Evolutionary conservation across 441 rosid species (phyloP).

Genomic region (Arabidopsis lyrata): DNA sequence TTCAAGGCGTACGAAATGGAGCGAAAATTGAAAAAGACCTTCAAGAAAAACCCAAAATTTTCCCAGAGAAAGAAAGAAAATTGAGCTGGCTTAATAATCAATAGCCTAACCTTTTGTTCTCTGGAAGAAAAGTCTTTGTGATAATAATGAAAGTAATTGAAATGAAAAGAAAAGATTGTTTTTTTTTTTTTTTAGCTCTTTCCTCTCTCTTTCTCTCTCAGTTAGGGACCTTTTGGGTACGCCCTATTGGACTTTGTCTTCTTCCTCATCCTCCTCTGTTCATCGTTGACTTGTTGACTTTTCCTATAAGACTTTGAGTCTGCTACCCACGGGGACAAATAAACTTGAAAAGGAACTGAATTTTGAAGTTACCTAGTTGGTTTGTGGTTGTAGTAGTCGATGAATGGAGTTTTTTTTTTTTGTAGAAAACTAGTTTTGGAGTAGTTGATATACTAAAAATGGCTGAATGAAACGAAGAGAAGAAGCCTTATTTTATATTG

Average conservation of each 20-base stretch:
- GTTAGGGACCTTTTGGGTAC: slow-evolving; percentile 8
- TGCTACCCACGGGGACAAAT: neutral
- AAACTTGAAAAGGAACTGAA: neutral
- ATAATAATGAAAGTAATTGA: neutral
- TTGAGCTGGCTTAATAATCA: slow-evolving; percentile 10
- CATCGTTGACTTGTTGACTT: slow-evolving; percentile 45
- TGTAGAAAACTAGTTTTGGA: neutral
- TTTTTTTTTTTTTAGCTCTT: neutral
- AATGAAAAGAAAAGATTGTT: slow-evolving; percentile 27
- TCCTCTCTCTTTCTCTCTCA: slow-evolving; percentile 39
- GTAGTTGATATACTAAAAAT: no score
- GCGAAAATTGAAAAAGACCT: slow-evolving; percentile 5
- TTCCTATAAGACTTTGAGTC: neutral
- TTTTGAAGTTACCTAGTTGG: neutral
- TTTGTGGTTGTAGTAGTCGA: neutral
- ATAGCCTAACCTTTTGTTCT: slow-evolving; percentile 25
- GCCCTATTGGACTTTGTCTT: slow-evolving; percentile 40
- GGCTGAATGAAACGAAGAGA: neutral
- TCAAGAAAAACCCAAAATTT: neutral
- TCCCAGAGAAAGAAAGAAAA: slow-evolving; percentile 4
- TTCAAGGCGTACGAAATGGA: slow-evolving; percentile 25
- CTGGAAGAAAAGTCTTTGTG: slow-evolving; percentile 22
- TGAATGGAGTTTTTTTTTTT: neutral
- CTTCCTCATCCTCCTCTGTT: slow-evolving; percentile 35
- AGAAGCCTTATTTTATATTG: neutral